Evolutionary conservation across 768 basidiomycete genomes (phyloP).

Genomic region (Coprinellus aureogranulatus): DNA sequence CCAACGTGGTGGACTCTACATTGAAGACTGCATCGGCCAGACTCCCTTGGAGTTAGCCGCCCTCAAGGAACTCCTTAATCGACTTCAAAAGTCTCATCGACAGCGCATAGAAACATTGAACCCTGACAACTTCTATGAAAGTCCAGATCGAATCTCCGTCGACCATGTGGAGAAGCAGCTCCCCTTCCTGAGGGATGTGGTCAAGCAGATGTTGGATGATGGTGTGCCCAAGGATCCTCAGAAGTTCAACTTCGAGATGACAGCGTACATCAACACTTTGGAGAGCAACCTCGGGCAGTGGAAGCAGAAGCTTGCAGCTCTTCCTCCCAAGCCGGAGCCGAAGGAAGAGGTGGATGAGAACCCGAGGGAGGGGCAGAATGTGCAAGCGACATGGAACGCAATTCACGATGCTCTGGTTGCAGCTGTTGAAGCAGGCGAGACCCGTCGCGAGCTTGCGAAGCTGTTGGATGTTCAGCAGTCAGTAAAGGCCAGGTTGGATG

Average conservation of each 20-base stretch:
- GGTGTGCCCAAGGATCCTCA: neutral
- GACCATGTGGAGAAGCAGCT: constrained; percentile 10
- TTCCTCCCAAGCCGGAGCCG: neutral
- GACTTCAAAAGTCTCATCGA: constrained; percentile 6
- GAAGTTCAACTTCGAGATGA: constrained; percentile 3
- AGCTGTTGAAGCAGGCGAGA: neutral
- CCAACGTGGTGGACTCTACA: constrained; percentile 37
- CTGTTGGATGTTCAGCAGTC: constrained; percentile 14
- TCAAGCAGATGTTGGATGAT: constrained; percentile 7
- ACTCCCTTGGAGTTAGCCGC: constrained; percentile 38
- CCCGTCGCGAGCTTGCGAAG: constrained; percentile 9
- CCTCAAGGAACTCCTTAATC: constrained; percentile 24
- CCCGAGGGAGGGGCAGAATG: neutral
- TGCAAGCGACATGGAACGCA: neutral
- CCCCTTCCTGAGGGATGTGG: constrained; percentile 6
- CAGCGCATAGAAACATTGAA: neutral
- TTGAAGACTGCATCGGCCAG: constrained; percentile 52
- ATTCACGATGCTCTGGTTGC: neutral
- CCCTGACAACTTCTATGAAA: neutral
- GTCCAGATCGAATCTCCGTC: neutral
- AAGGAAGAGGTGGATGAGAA: neutral
- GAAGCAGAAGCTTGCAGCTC: neutral
- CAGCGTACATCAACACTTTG: constrained; percentile 4
- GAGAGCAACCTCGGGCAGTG: constrained; percentile 9
- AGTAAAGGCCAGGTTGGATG: constrained; percentile 9